A percentile compares a stretch with the other conserved stretches of the same genome.
phyloP scores from a whole-genome alignment of 1,139 yeast species.

The Yamadazyma epiphylla region DNA sequence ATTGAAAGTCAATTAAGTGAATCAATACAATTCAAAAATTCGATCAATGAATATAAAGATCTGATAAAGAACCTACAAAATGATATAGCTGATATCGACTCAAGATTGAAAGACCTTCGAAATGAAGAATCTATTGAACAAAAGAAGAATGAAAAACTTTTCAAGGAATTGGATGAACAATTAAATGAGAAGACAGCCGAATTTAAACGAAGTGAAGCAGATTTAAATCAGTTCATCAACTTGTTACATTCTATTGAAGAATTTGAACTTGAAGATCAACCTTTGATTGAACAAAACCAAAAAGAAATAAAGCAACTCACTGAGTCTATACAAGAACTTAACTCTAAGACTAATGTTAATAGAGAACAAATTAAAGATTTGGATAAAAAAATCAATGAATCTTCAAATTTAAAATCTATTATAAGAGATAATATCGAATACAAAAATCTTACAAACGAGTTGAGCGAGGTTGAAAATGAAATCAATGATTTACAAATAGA shows the following conservation, averaged over 20 bases:
- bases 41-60: slow-evolving; percentile 17
- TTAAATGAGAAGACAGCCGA: slow-evolving; percentile 7
- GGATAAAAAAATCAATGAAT: slow-evolving; percentile 31
- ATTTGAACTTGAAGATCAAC: slow-evolving; percentile 19
- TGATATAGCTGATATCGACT: slow-evolving; percentile 13
- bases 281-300: slow-evolving; percentile 16
- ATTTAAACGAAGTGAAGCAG: slow-evolving; percentile 1
- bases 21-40: slow-evolving; percentile 16
- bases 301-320: slow-evolving; percentile 9
- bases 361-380: slow-evolving; percentile 15
- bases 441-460: slow-evolving; percentile 25
- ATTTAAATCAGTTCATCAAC: slow-evolving; percentile 5
- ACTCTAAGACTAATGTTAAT: slow-evolving; percentile 2
- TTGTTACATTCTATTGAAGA: slow-evolving; percentile 12
- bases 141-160: slow-evolving; percentile 11
- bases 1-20: slow-evolving; percentile 51
- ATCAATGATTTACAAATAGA: slow-evolving; percentile 38
- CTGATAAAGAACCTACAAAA: slow-evolving; percentile 10
- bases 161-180: slow-evolving; percentile 8
- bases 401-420: slow-evolving; percentile 33
- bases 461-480: slow-evolving; percentile 24
- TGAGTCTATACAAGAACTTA: slow-evolving; percentile 17
- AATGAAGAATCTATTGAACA: slow-evolving; percentile 11
- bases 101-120: slow-evolving; percentile 11
- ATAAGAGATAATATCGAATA: slow-evolving; percentile 40